Percentiles rank a stretch among this genome's conserved stretches.
phyloP scores from a whole-genome alignment of 2,329 filamentous ascomycete genomes.

The Apiospora marii region DNA sequence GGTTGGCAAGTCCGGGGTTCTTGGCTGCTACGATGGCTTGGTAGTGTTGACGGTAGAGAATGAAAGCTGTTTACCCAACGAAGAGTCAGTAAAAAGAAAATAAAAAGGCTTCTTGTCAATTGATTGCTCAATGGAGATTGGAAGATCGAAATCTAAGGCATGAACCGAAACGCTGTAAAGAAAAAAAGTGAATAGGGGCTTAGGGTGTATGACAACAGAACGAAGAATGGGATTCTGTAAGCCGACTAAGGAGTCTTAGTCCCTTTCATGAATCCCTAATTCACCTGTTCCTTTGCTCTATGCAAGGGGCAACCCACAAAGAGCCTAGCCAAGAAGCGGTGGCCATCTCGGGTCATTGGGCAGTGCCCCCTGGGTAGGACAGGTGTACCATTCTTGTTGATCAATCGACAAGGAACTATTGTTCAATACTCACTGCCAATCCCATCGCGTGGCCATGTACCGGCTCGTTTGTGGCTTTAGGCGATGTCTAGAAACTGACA shows the following conservation, averaged over 20 bases:
- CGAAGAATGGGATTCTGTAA: slow-evolving; percentile 23
- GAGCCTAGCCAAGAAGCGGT: not conserved
- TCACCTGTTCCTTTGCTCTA: not conserved
- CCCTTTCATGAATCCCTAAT: not conserved
- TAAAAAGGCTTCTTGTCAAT: not conserved
- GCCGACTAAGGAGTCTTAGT: not conserved
- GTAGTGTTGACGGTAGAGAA: slow-evolving; percentile 93
- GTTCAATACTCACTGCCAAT: not conserved
- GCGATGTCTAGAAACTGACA: not conserved
- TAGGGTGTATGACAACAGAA: slow-evolving; percentile 27
- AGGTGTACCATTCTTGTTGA: not conserved
- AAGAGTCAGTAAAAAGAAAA: not conserved
- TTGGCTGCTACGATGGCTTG: slow-evolving; percentile 82
- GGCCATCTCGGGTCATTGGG: slow-evolving; percentile 1
- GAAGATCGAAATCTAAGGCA: not conserved
- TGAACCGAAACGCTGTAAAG: not conserved
- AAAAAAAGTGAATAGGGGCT: slow-evolving; percentile 22
- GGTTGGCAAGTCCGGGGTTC: slow-evolving; percentile 91
- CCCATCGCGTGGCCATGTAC: not conserved
- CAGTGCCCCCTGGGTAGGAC: not conserved
- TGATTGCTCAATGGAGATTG: slow-evolving; percentile 11
- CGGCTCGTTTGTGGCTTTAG: not conserved
- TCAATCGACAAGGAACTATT: not conserved
- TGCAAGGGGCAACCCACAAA: not conserved
- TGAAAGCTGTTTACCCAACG: slow-evolving; percentile 80